Evolutionary conservation across 2,329 filamentous ascomycete species (phyloP).

Genomic region (Claviceps africana): DNA sequence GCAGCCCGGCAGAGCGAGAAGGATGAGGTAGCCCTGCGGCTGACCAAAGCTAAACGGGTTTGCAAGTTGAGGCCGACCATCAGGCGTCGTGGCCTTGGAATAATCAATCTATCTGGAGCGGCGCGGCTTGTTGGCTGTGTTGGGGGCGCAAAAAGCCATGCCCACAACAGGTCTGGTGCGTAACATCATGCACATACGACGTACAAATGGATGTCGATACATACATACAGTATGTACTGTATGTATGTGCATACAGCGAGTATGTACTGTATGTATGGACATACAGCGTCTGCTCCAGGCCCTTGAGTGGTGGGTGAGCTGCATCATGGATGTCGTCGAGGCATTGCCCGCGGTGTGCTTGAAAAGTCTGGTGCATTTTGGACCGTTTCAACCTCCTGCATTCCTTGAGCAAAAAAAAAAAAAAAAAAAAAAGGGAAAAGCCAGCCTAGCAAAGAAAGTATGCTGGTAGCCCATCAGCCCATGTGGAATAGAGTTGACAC

Average conservation of each 20-base stretch:
- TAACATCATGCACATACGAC: too few species aligned
- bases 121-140: neutral
- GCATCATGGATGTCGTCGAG: neutral
- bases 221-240: too few species aligned
- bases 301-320: too few species aligned
- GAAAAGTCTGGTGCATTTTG: neutral
- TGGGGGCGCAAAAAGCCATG: neutral
- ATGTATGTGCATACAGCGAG: too few species aligned
- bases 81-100: neutral
- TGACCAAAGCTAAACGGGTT: neutral
- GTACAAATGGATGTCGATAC: too few species aligned
- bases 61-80: neutral
- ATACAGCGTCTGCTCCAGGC: too few species aligned
- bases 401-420: too few species aligned
- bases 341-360: neutral
- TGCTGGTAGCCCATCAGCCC: neutral
- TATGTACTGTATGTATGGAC: neutral
- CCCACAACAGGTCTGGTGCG: too few species aligned
- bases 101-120: neutral
- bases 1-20: neutral
- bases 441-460: neutral
- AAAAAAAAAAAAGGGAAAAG: too few species aligned
- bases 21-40: neutral
- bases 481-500: constrained; percentile 1
- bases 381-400: neutral